Evolutionary conservation across 495 filamentous ascomycete genomes (phyloP), one percentile per base, ranked within the genome.

Genomic region (Penicillium desertorum): DNA sequence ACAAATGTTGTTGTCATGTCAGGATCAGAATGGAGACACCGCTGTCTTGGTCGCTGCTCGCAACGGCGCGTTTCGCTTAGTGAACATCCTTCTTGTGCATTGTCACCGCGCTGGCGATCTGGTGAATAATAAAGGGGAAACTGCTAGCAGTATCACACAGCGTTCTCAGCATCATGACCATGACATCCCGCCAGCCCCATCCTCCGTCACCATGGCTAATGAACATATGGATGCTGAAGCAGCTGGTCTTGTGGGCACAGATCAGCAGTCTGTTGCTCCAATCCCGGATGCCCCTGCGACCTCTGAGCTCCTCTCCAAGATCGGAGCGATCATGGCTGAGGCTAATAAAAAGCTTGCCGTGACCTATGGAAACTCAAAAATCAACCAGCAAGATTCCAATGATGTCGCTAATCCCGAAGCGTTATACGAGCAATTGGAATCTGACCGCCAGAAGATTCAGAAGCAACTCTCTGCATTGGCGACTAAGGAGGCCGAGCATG

Each of bases 11-110:
- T 54, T 78, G 66, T 96, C 43, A 81, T 97, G 77, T 20, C 88
- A 90, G 64, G 93, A 98, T 68, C 72, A 84, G 16, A 83, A 88
- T 39, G 93, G 92, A 25, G 92, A 98, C 65, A 96, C 94, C 0
- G 91, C 95, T 0, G 79, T 92, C 52, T 88, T 94, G 52, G 86
- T 98, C 27, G 92, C 91, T 8, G 90, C 92, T 19, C 86, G 89
- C 56, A 83, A 88, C 46, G 76, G 75, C 17, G 74, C 72, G 20
- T 76, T 79, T 54, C 75, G 72, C n/a, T 45, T 80, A 10, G 75
- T 76, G 8, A 68, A 73, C 34, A 60, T 79, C 49, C 68, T 80
- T 49, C 64, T 78, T 20, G 58, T 66, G 34, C 69, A 86, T 82
- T 62, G 91, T 84, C 41, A 81, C 80, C 57, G 96, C 85, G 74